phyloP scores from a whole-genome alignment of 1,139 yeast genomes.

The Taphrina pruni region DNA sequence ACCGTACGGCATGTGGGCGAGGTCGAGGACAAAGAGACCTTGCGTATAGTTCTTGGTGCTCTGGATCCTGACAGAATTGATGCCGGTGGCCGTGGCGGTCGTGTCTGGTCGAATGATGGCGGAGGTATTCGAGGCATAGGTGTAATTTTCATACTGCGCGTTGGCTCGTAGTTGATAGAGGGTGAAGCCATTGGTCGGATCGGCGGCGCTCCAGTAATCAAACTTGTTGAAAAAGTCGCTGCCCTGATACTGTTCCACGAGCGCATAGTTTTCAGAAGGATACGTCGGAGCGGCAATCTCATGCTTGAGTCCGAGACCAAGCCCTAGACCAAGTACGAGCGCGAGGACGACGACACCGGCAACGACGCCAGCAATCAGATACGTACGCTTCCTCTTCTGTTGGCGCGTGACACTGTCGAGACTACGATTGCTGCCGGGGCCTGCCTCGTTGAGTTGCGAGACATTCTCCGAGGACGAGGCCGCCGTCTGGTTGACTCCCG shows the following conservation, averaged over 20 bases:
- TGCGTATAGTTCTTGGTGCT: slow-evolving; percentile 30
- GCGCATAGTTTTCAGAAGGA: slow-evolving; percentile 22
- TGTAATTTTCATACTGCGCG: slow-evolving; percentile 26
- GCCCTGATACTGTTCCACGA: slow-evolving; percentile 33
- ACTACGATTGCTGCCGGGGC: neutral
- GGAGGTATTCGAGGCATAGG: slow-evolving; percentile 36
- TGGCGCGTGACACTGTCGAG: slow-evolving; percentile 10
- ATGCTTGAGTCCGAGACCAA: slow-evolving; percentile 17
- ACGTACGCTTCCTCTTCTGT: slow-evolving; percentile 5
- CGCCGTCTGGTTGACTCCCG: slow-evolving; percentile 4
- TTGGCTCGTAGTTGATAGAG: slow-evolving; percentile 29
- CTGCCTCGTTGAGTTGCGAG: neutral
- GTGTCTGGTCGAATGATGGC: slow-evolving; percentile 32
- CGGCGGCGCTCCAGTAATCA: slow-evolving; percentile 33
- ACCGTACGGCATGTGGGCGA: slow-evolving; percentile 42
- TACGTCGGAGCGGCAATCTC: slow-evolving; percentile 10
- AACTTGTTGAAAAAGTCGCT: slow-evolving; percentile 37
- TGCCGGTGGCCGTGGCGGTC: slow-evolving; percentile 26
- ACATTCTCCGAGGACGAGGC: slow-evolving; percentile 15
- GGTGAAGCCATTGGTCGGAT: slow-evolving; percentile 42
- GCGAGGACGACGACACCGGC: slow-evolving; percentile 23
- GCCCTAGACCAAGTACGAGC: slow-evolving; percentile 22
- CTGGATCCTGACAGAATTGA: slow-evolving; percentile 35
- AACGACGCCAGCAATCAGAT: slow-evolving; percentile 6
- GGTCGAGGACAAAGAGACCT: slow-evolving; percentile 41